Base-by-base conservation (phyloP, 257 asterid species). In the Avicennia marina region DNA sequence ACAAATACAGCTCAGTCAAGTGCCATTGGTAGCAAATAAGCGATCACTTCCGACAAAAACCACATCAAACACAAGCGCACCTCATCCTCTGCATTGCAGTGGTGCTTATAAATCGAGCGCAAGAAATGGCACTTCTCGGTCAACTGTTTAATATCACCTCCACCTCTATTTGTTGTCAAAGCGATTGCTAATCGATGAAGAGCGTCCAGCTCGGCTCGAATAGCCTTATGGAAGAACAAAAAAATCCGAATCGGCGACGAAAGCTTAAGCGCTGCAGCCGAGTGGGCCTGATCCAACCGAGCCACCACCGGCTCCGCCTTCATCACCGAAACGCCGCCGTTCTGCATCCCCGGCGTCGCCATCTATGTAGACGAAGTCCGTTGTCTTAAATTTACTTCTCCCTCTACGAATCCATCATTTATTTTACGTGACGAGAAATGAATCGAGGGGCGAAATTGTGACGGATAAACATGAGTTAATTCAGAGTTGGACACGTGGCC, bases 31-130 rank as follows among this genome's bases (percentile, higher is more conserved):
- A 12, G 19, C 12, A 5, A 54, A 36, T 26, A 44, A 8, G 45
- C 33, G 33, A 13, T 8, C 16, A 29, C 51, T 34, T 5, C 42
- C 1, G 43, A 41, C 36, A 49, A 6, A 32, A 53, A 27, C 13
- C 2, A 1, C 2, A 29, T 1, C 10, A 13, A 21, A 27, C 48
- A 46, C 12, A 43, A n/a, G 21, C 36, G 31, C 62, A 22, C 95
- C 95, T 86, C 95, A 57, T 86, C 95, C 68, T 86, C 95, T 17
- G 95, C 95, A 77, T 86, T 86, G 76, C 93, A 86, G 67, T 86
- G 95, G 74, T 86, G 93, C 65, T 78, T 81, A 41, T 86, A 86
- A 64, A 86, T 86, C 56, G 87, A 83, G 68, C 89, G 66, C 48
- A 86, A 53, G 67, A 83, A 76, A 63, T 75, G 81, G 32, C 80